Evolutionary conservation across 2,329 filamentous ascomycete species (phyloP), one percentile per base, ranked within the genome.

Genomic region (Gaeumannomyces tritici): DNA sequence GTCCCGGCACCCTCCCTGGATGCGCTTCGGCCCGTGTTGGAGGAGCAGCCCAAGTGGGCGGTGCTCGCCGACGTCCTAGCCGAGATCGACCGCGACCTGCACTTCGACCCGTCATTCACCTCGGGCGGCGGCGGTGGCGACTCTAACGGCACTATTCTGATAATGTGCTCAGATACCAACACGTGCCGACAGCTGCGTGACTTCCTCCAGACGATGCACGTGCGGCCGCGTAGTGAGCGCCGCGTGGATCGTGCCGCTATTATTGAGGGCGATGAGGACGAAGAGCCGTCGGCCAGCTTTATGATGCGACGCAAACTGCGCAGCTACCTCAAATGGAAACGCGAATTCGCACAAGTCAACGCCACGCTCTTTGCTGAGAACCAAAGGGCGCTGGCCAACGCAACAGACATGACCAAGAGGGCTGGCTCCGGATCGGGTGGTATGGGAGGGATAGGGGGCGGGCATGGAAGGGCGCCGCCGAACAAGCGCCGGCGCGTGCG

Each of bases 1-100:
- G 47, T 8, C 2, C 18, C 54, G 18, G 55, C 54, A 33, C 75
- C 76, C 21, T 71, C 79, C 70, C 70, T 85, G 67, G 74, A 91
- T 67, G 84, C 88, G 0, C 77, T 97, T 9, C 81, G 85, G 5
- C 91, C 93, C 0, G 89, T 96, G 0, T 81, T 99, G 1, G 95
- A 99, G 74, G 93, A 97, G 72, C 88, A 96, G 67, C 95, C 95
- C 3, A 99, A 99, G 72, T 99, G 95, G 95, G 81, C 81, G 29
- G 79, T 96, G 21, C 79, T 99, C 24, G 89, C 91, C n/a, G 92
- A 97, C 63, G 88, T 97, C 0, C 77, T 99, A 5, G 89, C 93
- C 66, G 95, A 99, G 74, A 96, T 99, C 67, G 95, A 98, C 70
- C 85, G 88, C 61, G 93, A 96, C 70, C 81, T 91, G 21, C 95